Evolutionary conservation across 495 filamentous ascomycete genomes (phyloP).

Genomic region (Hyaloscypha hepaticicola): DNA sequence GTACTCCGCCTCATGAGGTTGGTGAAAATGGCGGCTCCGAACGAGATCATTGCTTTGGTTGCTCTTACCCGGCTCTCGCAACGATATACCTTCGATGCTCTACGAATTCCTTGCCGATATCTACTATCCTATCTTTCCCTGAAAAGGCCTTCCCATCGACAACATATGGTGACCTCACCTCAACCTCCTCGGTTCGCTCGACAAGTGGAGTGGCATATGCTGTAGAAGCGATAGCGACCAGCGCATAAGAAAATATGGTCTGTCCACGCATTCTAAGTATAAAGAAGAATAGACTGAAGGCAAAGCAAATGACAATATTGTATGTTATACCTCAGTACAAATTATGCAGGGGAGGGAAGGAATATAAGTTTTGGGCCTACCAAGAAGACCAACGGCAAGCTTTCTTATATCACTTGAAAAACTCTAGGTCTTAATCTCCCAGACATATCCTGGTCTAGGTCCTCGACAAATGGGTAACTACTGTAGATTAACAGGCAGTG

Average conservation of each 20-base stretch:
- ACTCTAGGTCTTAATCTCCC: background rate
- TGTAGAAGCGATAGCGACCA: conserved; percentile 21
- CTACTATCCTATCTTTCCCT: background rate
- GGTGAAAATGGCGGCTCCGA: too few species aligned
- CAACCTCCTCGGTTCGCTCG: background rate
- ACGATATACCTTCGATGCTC: background rate
- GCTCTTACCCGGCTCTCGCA: background rate
- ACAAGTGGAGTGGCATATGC: conserved; percentile 9
- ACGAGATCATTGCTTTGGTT: background rate
- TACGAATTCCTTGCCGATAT: conserved; percentile 2
- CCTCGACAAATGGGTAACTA: background rate
- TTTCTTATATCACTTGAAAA: background rate
- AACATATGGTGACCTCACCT: background rate
- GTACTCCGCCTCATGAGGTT: too few species aligned
- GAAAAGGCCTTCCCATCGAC: background rate
- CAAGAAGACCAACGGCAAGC: background rate
- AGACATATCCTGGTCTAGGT: background rate
- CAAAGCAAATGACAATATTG: conserved; percentile 5
- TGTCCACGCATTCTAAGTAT: conserved; percentile 20
- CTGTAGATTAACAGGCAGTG: background rate
- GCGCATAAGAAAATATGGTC: conserved; percentile 15
- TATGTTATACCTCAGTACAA: background rate
- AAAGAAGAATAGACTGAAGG: background rate
- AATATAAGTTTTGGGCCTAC: background rate
- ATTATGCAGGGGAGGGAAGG: background rate